A percentile compares a stretch with the other conserved stretches of the same genome.
Conservation (phyloP, 176 grass and related monocot species). For the Cenchrus americanus region DNA sequence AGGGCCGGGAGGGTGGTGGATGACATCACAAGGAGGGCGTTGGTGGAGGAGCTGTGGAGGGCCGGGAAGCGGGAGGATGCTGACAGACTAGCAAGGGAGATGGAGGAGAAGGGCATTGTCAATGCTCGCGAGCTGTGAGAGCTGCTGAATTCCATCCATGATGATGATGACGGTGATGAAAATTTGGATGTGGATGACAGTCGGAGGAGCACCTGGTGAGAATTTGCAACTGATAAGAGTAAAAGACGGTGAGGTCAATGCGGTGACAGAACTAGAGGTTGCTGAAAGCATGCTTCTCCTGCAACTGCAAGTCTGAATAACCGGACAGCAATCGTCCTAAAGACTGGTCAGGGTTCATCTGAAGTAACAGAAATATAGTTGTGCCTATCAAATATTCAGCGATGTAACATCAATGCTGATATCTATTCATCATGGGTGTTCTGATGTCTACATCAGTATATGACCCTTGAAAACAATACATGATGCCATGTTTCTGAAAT, state of each 20-base stretch:
- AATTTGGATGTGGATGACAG: constrained; percentile 7
- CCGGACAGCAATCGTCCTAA: not conserved
- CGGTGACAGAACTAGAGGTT: not conserved
- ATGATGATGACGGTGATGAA: constrained; percentile 38
- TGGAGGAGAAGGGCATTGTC: constrained; percentile 56
- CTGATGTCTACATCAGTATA: constrained; percentile 35
- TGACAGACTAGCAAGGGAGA: constrained; percentile 44
- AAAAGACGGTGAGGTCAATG: not conserved
- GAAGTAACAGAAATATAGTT: not conserved
- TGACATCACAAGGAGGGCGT: constrained; percentile 51
- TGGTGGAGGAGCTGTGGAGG: constrained; percentile 58
- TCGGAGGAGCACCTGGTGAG: not conserved
- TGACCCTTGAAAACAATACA: not conserved
- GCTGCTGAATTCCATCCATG: constrained; percentile 43
- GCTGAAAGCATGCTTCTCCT: not conserved
- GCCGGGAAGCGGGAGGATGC: constrained; percentile 47
- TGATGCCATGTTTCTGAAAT: not conserved
- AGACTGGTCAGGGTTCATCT: no score
- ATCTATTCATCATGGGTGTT: not conserved
- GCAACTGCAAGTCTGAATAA: not conserved
- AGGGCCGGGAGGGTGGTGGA: constrained; percentile 54
- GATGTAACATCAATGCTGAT: not conserved
- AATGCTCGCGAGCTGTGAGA: constrained; percentile 24
- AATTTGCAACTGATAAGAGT: not conserved
- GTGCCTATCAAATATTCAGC: not conserved